Base-by-base conservation (phyloP, 2,329 filamentous ascomycete genomes). In the Lojkania enalia region DNA sequence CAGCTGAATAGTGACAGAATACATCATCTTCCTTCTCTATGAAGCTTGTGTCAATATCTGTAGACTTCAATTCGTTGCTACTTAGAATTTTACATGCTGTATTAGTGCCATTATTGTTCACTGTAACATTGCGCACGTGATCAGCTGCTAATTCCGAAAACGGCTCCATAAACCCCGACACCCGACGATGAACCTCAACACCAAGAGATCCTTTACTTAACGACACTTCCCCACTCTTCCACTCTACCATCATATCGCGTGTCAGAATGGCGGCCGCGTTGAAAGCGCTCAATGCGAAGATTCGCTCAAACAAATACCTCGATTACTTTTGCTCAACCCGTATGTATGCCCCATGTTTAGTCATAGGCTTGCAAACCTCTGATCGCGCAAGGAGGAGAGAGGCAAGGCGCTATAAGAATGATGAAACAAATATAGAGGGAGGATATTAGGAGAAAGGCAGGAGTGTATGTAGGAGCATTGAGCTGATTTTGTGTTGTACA, bases 241-340 rank as follows among this genome's bases (percentile, higher is more conserved):
- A 42, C 43, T 37, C 44, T 20, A 45, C 45, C 18, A 48, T 20
- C 35, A 43, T 37, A 44, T 36, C 7, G 14, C 42, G 47, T 55
- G 58, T 50, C 35, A 48, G 18, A 7, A 81, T 82, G 74, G 75
- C 75, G 49, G 76, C 76, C 57, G 75, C 74, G 60, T 71, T 78
- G 63, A 77, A 77, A 70, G 76, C 75, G 29, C 66, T 78, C 68
- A 78, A 78, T 69, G 75, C 76, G 60, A 71, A 71, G 60, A 78
- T 78, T 58, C 72, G 76, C 60, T 68, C 74, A 20, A 77, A 77
- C 61, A 73, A 74, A 57, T 71, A 72, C 48, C 57, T 65, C 14
- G 75, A 78, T 56, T 78, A 78, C 70, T 70, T 78, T 59, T 78
- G 74, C 71, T 77, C 75, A 51, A 78, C 76, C 54, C 76, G 75